Evolutionary conservation across 352 stramenopile species (phyloP), one percentile per base, ranked within the genome.

Genomic region (Phytophthora quininea): DNA sequence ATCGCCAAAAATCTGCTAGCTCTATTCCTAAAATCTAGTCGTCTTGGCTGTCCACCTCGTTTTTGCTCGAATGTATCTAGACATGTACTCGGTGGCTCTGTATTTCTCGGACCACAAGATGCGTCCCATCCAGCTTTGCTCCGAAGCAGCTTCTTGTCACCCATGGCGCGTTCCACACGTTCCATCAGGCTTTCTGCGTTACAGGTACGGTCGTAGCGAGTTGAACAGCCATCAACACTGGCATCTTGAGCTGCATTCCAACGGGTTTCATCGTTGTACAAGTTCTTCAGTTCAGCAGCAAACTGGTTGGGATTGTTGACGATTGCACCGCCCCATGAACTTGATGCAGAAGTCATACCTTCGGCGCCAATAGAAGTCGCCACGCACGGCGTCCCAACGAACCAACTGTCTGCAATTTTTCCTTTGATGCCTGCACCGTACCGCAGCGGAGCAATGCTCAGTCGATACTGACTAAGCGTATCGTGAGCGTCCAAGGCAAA

Each of bases 381-480:
- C 4, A 98, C 86, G 12, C 96, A 97, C 0, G 95, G 95, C 40
- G 91, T 95, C 4, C 93, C 92, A 55, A 84, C 84, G 35, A 84
- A 87, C 95, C 95, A 98, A 65, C 90, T 91, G 66, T 98, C 93
- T 2, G 94, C 81, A 59, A 98, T 97, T 70, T 98, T 98, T 24
- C 95, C 95, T 69, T 98, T 98, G 63, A 98, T 97, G 2, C 95
- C 95, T 2, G 93, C 93, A 31, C 95, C 95, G 77, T 96, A 98
- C 6, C 95, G 88, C 56, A 98, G 72, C 5, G 95, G 95, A 32
- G 95, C 93, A 35, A 98, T 77, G 9, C 89, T 85, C 4, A 98
- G 62, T 10, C 87, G 74, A 54, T 95, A 91, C 51, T 67, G 58
- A 11, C 80, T 73, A 38, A 97, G 67, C 5, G 71, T 96, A 8